Conservation (phyloP, 805 yeast species). For the Millerozyma acaciae region DNA sequence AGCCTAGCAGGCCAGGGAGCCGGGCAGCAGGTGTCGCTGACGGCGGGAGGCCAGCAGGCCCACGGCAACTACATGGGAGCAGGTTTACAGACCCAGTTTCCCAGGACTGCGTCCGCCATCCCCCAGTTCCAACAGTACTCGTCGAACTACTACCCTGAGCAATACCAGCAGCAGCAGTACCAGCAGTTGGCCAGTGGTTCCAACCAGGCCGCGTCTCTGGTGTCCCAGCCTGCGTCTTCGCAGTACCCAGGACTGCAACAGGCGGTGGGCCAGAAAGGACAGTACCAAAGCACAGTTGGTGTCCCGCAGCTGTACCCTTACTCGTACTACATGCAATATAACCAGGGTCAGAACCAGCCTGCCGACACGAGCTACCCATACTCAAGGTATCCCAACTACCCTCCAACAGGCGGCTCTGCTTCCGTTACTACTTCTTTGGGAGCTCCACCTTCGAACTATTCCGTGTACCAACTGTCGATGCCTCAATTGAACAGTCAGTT, state of each 20-base stretch:
- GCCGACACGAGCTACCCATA: constrained; percentile 4
- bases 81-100: constrained; percentile 1
- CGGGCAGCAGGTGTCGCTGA: constrained; percentile 7
- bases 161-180: constrained; percentile 7
- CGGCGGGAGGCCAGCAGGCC: constrained; percentile 15
- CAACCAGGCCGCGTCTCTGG: constrained; percentile 1
- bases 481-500: constrained; percentile 20
- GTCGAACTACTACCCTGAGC: constrained; percentile 15
- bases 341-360: constrained; percentile 3
- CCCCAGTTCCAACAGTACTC: constrained; percentile 13
- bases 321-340: constrained; percentile 6
- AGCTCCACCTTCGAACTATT: constrained; percentile 17
- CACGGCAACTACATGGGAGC: constrained; percentile 12
- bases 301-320: constrained; percentile 4
- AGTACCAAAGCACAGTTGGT: constrained; percentile 3
- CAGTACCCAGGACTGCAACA: constrained; percentile 6
- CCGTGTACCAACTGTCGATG: constrained; percentile 18
- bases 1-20: constrained; percentile 7
- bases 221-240: constrained; percentile 5
- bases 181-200: constrained; percentile 1
- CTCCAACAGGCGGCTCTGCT: constrained; percentile 8
- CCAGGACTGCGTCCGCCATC: constrained; percentile 7
- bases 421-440: constrained; percentile 17
- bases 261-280: constrained; percentile 2
- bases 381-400: constrained; percentile 7